These are phyloP conservation scores for Penicillium salamii DNA, from an alignment of 495 filamentous ascomycete species.

Conservation along the genomic window DNA sequence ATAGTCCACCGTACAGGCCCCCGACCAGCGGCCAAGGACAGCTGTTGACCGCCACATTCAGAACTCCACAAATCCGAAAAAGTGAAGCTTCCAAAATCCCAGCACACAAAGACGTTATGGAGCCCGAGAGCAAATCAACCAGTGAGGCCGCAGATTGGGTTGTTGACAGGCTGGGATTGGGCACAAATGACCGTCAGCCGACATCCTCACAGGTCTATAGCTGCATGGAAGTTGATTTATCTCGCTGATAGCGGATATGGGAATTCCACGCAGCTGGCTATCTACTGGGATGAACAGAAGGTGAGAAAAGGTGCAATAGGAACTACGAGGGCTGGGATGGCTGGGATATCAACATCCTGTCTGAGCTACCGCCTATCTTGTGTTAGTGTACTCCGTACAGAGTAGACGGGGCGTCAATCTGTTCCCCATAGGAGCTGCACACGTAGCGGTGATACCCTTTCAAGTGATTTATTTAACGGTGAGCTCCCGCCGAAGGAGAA, in stretches of 20 bases:
- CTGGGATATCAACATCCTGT: too few species aligned
- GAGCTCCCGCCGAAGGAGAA: too few species aligned
- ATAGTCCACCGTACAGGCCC: too few species aligned
- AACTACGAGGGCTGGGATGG: too few species aligned
- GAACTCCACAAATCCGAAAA: neutral
- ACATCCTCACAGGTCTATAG: neutral
- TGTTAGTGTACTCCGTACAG: neutral
- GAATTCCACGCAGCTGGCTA: too few species aligned
- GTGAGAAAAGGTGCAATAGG: too few species aligned
- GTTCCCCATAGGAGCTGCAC: slow-evolving; percentile 27
- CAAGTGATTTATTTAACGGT: slow-evolving; percentile 11
- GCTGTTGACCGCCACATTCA: slow-evolving; percentile 13
- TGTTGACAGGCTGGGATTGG: slow-evolving; percentile 24
- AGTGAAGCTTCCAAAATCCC: slow-evolving; percentile 15
- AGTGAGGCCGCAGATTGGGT: slow-evolving; percentile 21
- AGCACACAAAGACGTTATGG: slow-evolving; percentile 3
- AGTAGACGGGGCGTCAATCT: slow-evolving; percentile 2
- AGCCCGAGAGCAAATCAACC: slow-evolving; percentile 10
- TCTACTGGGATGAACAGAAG: too few species aligned
- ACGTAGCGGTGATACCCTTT: slow-evolving; percentile 29
- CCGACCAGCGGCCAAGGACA: too few species aligned
- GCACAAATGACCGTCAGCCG: slow-evolving; percentile 14
- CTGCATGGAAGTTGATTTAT: neutral
- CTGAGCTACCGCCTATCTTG: neutral
- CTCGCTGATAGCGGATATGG: neutral